Evolutionary conservation across 2,329 filamentous ascomycete species (phyloP), one percentile per base, ranked within the genome.

Genomic region (Tolypocladium sp.): DNA sequence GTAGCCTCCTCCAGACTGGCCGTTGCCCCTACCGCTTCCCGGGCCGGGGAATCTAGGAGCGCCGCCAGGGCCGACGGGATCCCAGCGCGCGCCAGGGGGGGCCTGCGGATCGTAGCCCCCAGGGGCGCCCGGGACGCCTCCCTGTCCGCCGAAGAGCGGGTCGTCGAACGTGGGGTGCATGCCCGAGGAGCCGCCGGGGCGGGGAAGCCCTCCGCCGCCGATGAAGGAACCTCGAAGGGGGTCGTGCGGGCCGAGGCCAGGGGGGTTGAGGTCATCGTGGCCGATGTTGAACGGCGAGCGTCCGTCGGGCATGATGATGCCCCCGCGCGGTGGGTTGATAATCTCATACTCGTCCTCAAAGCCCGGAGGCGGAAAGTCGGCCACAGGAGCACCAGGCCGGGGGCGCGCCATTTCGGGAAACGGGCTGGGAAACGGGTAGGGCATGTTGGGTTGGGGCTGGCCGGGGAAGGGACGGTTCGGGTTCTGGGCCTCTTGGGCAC

Each of bases 91-190:
- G 1, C 94, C 94, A 2, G 91, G 92, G 5, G 94, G 94, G 35
- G 85, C 87, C 69, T 87, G 88, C 2, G 88, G 86, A 68, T 92
- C 83, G 67, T 70, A 73, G 2, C 64, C 69, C 3, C 62, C 65
- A 10, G 75, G 73, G 20, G 71, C 77, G 41, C 74, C 73, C 3
- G 78, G 73, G 8, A 70, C 76, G 1, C 73, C 73, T 12, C 77
- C 77, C 12, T 72, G 73, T 0, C 87, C 88, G 7, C 81, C 82
- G 69, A 96, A 96, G 55, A 97, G 74, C 8, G 91, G 91, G 69
- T 97, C 92, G 66, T 96, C 91, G 70, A 96, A 94, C 0, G 92
- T 96, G 1, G 94, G 94, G 73, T 97, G 90, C 94, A 99, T 99
- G 1, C 94, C 94, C 15, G 88, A 86, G 13, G 82, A 82, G 25